These are phyloP conservation scores for Trichoderma koningiopsis DNA, from an alignment of 2,329 filamentous ascomycete genomes.

Conservation along the genomic window DNA sequence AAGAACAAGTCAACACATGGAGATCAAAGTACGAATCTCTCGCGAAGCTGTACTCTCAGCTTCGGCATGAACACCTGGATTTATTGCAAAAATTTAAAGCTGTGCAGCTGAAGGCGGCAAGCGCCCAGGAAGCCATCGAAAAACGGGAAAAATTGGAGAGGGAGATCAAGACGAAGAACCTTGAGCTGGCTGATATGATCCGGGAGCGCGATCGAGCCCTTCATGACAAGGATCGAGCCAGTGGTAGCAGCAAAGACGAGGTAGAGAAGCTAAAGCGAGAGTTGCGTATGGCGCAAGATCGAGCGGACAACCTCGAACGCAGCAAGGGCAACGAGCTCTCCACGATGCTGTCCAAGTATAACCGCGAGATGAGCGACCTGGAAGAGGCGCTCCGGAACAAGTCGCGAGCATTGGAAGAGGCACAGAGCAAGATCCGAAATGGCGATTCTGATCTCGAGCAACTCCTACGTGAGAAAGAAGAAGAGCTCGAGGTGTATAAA, in stretches of 20 bases:
- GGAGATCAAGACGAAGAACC: slow-evolving; percentile 98
- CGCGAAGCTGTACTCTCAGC: slow-evolving; percentile 94
- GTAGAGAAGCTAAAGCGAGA: slow-evolving; percentile 93
- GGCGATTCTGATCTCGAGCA: slow-evolving; percentile 84
- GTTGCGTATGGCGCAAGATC: slow-evolving; percentile 86
- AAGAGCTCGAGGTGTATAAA: slow-evolving; percentile 97
- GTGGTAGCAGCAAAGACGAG: slow-evolving; percentile 87
- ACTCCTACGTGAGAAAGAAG: slow-evolving; percentile 88
- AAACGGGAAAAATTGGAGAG: slow-evolving; percentile 91
- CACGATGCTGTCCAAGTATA: slow-evolving; percentile 92
- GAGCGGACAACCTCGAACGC: slow-evolving; percentile 87
- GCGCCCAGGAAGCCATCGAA: slow-evolving; percentile 95
- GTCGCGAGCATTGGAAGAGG: slow-evolving; percentile 81
- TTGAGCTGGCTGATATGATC: slow-evolving; percentile 99
- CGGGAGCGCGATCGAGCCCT: slow-evolving; percentile 90
- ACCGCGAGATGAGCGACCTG: slow-evolving; percentile 93
- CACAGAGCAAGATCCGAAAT: slow-evolving; percentile 75
- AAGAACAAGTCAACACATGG: slow-evolving; percentile 98
- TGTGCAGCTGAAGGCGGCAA: slow-evolving; percentile 94
- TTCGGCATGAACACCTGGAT: slow-evolving; percentile 92
- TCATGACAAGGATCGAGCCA: slow-evolving; percentile 87
- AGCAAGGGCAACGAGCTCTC: slow-evolving; percentile 95
- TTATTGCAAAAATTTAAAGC: slow-evolving; percentile 94
- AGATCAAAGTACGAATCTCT: slow-evolving; percentile 94
- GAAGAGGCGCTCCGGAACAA: slow-evolving; percentile 91